Evolutionary conservation across 768 basidiomycete genomes (phyloP), one percentile per base, ranked within the genome.

Genomic region (Hygrocybe coccinea): DNA sequence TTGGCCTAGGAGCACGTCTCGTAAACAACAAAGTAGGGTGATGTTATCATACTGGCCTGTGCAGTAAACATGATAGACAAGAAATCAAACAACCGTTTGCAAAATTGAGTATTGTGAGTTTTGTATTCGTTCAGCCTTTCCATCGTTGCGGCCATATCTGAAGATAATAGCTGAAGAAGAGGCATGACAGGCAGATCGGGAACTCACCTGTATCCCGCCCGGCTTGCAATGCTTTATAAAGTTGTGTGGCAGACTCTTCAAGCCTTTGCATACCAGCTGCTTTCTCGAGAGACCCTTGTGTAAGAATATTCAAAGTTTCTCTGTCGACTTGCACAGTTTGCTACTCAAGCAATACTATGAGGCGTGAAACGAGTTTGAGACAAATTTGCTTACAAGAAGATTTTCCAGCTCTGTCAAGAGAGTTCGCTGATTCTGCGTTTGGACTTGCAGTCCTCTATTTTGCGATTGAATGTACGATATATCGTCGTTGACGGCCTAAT

Each of bases 81-180:
- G 70, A 90, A 97, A 64, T 97, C 95, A 48, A 86, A 78, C 39
- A 97, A 69, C 22, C 95, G 81, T 67, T 95, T 95, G 75, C 91
- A 94, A 72, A 98, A 98, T 65, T 97, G 95, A 4, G 77, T 69
- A 59, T 95, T 95, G 66, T 94, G 83, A 2, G 89, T 92, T 56
- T 82, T 80, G 66, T 98, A 98, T 69, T 97, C 95, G 58, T 86
- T 83, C 58, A 97, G 74, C 24, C 94, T 78, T 70, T 94, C 94
- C 81, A 95, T 95, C 0, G 93, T 94, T 6, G 94, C 94, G n/a
- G 94, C 92, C 86, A 97, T 95, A 64, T 95, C 95, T 86, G 50
- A 10, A 22, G 55, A 17, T 22, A 34, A 44, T 24, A 41, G 19
- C 15, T 15, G 4, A 39, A 12, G 41, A 19, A n/a, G 24, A 49